Conservation (phyloP, 352 stramenopile genomes). For the Aphanomyces stellatus region DNA sequence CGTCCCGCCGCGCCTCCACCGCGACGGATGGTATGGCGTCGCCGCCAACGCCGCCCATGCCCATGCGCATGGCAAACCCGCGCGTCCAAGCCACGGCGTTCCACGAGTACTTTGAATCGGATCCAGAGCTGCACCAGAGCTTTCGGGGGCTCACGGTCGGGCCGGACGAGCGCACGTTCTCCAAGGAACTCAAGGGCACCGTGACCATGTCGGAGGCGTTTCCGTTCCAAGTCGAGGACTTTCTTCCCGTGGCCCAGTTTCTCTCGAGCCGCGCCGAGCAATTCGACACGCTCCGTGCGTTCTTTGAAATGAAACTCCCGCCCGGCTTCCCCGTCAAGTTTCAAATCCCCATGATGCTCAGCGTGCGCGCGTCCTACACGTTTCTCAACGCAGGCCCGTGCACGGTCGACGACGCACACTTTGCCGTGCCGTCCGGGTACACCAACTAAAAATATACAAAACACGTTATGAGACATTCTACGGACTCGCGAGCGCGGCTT, state of each 20-base stretch:
- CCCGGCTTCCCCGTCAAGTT: constrained; percentile 73
- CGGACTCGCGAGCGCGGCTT: neutral
- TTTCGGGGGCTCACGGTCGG: constrained; percentile 57
- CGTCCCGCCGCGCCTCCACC: neutral
- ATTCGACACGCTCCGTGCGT: constrained; percentile 71
- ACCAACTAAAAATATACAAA: neutral
- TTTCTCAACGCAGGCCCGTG: constrained; percentile 41
- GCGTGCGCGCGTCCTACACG: constrained; percentile 67
- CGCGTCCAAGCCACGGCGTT: constrained; percentile 59
- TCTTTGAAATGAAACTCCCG: constrained; percentile 81
- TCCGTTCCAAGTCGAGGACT: constrained; percentile 58
- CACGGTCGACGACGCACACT: constrained; percentile 12
- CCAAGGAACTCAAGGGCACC: constrained; percentile 71
- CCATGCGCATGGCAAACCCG: constrained; percentile 49
- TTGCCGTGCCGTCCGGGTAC: neutral
- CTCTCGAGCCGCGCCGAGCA: constrained; percentile 65
- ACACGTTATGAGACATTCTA: neutral
- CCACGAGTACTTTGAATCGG: constrained; percentile 51
- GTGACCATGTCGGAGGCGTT: constrained; percentile 71
- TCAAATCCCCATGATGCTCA: constrained; percentile 77
- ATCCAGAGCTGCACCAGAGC: constrained; percentile 4
- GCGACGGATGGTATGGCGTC: neutral
- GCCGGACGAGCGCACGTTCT: constrained; percentile 31
- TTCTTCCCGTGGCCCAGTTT: constrained; percentile 69
- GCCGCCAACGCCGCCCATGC: neutral